These are phyloP conservation scores for Rhizopus sp. DNA, from an alignment of 371 early-diverging fungal genomes.

Conservation along the genomic window DNA sequence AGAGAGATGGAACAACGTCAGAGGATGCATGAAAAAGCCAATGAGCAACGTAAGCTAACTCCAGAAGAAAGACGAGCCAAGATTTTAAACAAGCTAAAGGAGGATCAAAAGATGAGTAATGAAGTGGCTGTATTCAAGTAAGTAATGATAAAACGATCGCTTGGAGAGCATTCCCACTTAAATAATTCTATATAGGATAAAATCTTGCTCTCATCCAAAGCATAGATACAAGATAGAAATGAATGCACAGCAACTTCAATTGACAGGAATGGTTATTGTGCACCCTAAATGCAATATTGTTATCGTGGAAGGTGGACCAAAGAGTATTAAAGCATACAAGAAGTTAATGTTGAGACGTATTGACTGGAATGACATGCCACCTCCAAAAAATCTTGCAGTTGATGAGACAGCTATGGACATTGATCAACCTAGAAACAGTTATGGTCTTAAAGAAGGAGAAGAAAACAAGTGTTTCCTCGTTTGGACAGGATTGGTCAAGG, in stretches of 20 bases:
- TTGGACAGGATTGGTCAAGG: conserved; percentile 90
- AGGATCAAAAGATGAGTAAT: conserved; percentile 63
- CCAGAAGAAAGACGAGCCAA: conserved; percentile 85
- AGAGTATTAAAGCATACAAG: conserved; percentile 88
- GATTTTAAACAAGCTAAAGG: conserved; percentile 67
- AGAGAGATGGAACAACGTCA: conserved; percentile 85
- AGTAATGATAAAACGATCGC: conserved; percentile 16
- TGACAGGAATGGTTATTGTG: conserved; percentile 83
- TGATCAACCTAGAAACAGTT: conserved; percentile 16
- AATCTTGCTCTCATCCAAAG: conserved; percentile 75
- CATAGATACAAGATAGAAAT: conserved; percentile 86
- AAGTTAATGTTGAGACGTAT: conserved; percentile 95
- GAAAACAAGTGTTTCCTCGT: conserved; percentile 85
- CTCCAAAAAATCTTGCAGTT: conserved; percentile 45
- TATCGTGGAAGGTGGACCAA: conserved; percentile 93
- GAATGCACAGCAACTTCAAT: conserved; percentile 83
- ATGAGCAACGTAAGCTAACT: conserved; percentile 83
- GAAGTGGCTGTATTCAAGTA: conserved; percentile 86
- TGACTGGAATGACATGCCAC: conserved; percentile 78
- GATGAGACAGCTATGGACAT: conserved; percentile 42
- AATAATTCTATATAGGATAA: conserved; percentile 54
- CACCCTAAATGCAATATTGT: conserved; percentile 78
- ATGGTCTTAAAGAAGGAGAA: conserved; percentile 31
- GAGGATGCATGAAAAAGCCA: conserved; percentile 77
- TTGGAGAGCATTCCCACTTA: not conserved